Conservation (phyloP, 2,329 filamentous ascomycete species). For the Drechslerella dactyloides region DNA sequence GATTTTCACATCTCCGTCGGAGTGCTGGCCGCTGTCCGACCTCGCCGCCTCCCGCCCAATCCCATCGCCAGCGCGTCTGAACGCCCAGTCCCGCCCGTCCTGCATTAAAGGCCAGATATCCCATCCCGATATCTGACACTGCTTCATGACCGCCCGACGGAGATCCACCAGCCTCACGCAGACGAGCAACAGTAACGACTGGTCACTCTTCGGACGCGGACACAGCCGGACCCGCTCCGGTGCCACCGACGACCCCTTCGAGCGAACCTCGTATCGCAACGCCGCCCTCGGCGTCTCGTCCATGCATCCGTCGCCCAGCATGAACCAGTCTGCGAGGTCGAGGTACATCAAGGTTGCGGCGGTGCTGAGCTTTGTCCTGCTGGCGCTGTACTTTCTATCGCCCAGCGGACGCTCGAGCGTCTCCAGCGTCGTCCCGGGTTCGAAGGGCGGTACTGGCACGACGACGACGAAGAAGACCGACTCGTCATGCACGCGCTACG, state of each 20-base stretch:
- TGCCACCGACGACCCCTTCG: constrained; percentile 50
- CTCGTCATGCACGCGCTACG: constrained; percentile 65
- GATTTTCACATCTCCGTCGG: constrained; percentile 39
- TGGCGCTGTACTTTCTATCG: constrained; percentile 53
- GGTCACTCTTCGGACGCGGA: constrained; percentile 44
- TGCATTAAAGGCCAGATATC: constrained; percentile 12
- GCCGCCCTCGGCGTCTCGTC: constrained; percentile 30
- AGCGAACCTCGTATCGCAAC: constrained; percentile 40
- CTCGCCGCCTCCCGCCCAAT: constrained; percentile 20
- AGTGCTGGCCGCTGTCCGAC: constrained; percentile 36
- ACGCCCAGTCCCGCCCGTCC: no score
- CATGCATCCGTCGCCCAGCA: constrained; percentile 32
- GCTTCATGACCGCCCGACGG: constrained; percentile 41
- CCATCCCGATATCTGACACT: neutral
- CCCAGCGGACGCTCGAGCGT: constrained; percentile 11
- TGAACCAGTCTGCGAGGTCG: constrained; percentile 50
- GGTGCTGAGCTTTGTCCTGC: constrained; percentile 53
- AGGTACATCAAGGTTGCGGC: constrained; percentile 54
- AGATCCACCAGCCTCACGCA: constrained; percentile 49
- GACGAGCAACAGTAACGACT: constrained; percentile 41
- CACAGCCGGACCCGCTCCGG: constrained; percentile 45
- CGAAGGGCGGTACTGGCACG: constrained; percentile 18
- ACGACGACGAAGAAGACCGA: constrained; percentile 22
- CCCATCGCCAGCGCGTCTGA: constrained; percentile 36
- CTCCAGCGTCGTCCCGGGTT: constrained; percentile 16